Evolutionary conservation across 192 early-diverging fungal species (phyloP).

Genomic region (Coemansia sp.): DNA sequence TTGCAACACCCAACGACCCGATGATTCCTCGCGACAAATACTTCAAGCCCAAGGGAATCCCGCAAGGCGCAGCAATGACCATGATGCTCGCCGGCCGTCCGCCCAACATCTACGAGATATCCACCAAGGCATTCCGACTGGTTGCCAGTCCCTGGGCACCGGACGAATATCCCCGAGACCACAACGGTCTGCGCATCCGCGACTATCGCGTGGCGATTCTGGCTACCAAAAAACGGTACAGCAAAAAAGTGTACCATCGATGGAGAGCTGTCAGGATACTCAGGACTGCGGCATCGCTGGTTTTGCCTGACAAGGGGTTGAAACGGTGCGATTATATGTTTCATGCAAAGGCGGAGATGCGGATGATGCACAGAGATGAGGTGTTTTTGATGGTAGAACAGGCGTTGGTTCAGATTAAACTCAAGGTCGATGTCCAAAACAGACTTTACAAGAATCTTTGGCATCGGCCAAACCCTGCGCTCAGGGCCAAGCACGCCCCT

Average conservation of each 20-base stretch:
- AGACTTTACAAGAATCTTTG: background rate
- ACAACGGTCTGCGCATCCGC: slow-evolving; percentile 44
- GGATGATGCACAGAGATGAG: slow-evolving; percentile 32
- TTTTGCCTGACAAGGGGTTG: slow-evolving; percentile 45
- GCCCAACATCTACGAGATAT: slow-evolving; percentile 1
- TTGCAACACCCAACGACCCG: slow-evolving; percentile 42
- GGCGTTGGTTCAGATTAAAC: slow-evolving; percentile 23
- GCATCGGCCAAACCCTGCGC: background rate
- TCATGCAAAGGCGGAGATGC: slow-evolving; percentile 17
- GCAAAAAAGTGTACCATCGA: slow-evolving; percentile 34
- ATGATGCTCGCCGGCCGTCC: slow-evolving; percentile 9
- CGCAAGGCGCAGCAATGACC: background rate
- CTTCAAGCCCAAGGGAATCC: slow-evolving; percentile 45
- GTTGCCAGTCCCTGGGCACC: slow-evolving; percentile 35
- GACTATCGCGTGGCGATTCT: slow-evolving; percentile 42
- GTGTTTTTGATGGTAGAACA: slow-evolving; percentile 29
- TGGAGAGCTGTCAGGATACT: slow-evolving; percentile 34
- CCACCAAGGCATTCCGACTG: slow-evolving; percentile 15
- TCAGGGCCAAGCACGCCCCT: background rate
- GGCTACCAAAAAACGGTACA: slow-evolving; percentile 37
- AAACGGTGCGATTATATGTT: slow-evolving; percentile 49
- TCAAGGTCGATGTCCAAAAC: slow-evolving; percentile 3
- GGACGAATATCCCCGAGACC: slow-evolving; percentile 44
- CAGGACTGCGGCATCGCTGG: slow-evolving; percentile 31
- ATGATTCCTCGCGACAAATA: slow-evolving; percentile 41